Base-by-base conservation (phyloP, 169 alveolate genomes). In the Cryptosporidium andersoni region DNA sequence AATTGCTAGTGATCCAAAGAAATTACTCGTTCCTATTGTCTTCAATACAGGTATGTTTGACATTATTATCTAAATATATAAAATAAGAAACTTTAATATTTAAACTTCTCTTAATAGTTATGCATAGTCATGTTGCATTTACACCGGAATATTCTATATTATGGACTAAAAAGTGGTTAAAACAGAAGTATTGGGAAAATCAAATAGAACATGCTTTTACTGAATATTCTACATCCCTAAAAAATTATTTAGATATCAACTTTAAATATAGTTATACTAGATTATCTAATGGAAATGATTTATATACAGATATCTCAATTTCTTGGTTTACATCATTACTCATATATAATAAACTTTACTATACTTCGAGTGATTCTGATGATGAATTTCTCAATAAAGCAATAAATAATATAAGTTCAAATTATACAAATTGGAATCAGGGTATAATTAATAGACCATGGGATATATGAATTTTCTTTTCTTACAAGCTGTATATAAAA, bases 101-200 rank as follows among this genome's bases (percentile, higher is more conserved):
- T 4, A 3, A 5, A 60, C 43, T 64, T 37, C 43, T 14, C 45
- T n/a, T 8, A 34, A 3, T 14, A 74, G 85, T 74, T 9, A 55
- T 74, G 9, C 48, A 45, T 55, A 62, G 85, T 39, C 85, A 55
- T 8, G 11, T 68, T 9, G n/a, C 60, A 16, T 74, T 74, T 74
- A 39, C 36, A n/a, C 45, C 42, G 25, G 62, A 74, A 3, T 52
- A 74, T n/a, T 56, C 85, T 34, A 6, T 60, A 7, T 25, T 8
- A 6, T 74, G 85, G 85, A 42, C 60, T 43, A 74, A 62, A 47
- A 74, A 63, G 11, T 74, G 85, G 85, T 16, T 74, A 36, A 58
- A 14, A 40, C 85, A 74, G 47, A 74, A 60, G 14, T 74, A 74
- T 14, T 74, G 85, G 85, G 85, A 74, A 40, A 63, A 48, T 11